Percentiles rank a stretch among this genome's conserved stretches.
These are phyloP conservation scores for Mariannaea sp. DNA, from an alignment of 2,329 filamentous ascomycete species.

Conservation along the genomic window DNA sequence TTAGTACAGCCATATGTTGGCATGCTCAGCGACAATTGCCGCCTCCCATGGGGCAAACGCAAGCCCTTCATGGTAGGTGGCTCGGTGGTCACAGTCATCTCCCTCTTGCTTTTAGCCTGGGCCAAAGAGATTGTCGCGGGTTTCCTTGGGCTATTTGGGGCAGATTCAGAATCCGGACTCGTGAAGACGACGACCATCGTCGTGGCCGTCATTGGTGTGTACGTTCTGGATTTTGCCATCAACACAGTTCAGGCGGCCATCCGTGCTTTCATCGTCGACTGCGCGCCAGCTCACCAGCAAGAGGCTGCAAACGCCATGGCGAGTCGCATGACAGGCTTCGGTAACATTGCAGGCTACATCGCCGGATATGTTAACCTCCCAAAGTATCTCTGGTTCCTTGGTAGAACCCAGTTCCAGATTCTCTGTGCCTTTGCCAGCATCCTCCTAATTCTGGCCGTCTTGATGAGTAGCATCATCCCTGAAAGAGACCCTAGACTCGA, in stretches of 20 bases:
- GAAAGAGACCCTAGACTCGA: slow-evolving; percentile 83
- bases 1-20: slow-evolving; percentile 84
- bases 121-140: slow-evolving; percentile 72
- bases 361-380: slow-evolving; percentile 85
- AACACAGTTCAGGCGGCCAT: slow-evolving; percentile 96
- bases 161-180: slow-evolving; percentile 64
- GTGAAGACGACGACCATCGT: slow-evolving; percentile 72
- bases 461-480: slow-evolving; percentile 71
- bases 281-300: slow-evolving; percentile 89
- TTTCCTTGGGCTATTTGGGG: slow-evolving; percentile 72
- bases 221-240: slow-evolving; percentile 90
- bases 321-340: slow-evolving; percentile 81
- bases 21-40: slow-evolving; percentile 79
- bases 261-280: slow-evolving; percentile 91
- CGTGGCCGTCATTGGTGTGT: slow-evolving; percentile 84
- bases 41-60: slow-evolving; percentile 74
- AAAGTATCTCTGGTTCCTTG: slow-evolving; percentile 75
- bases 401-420: slow-evolving; percentile 89
- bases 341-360: slow-evolving; percentile 89
- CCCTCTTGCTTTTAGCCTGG: slow-evolving; percentile 75
- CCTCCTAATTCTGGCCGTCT: slow-evolving; percentile 69
- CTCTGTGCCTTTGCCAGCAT: slow-evolving; percentile 85
- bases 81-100: slow-evolving; percentile 66
- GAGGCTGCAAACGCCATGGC: slow-evolving; percentile 95
- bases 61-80: slow-evolving; percentile 82